phyloP scores from a whole-genome alignment of 257 asterid genomes.

The Paraleonurus japonicus region DNA sequence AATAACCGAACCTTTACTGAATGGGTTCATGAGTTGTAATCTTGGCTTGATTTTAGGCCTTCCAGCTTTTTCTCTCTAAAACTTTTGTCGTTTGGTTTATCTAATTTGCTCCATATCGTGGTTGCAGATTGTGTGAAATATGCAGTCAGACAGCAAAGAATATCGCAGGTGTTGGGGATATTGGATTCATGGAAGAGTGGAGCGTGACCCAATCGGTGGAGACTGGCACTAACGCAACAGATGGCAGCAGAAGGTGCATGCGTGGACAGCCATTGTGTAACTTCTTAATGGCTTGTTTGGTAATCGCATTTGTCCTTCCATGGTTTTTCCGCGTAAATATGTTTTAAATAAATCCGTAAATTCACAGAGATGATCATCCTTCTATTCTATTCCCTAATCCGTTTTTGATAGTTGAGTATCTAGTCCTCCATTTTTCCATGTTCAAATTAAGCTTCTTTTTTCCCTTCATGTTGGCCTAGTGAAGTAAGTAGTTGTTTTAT shows the following conservation, averaged over 20 bases:
- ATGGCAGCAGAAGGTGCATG: conserved; percentile 48
- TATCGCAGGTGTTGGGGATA: conserved; percentile 44
- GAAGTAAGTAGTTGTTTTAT: neutral
- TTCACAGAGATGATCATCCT: neutral
- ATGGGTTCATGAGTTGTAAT: neutral
- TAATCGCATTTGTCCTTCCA: conserved; percentile 67
- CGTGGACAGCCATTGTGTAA: conserved; percentile 66
- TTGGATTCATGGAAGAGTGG: conserved; percentile 70
- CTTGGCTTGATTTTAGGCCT: neutral
- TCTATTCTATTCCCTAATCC: neutral
- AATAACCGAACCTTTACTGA: neutral
- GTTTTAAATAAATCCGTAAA: conserved; percentile 30
- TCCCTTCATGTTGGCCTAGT: neutral
- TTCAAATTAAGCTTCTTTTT: neutral
- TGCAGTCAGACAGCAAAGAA: conserved; percentile 67
- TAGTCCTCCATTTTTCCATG: neutral
- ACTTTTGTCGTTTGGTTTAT: neutral
- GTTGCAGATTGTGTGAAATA: conserved; percentile 76
- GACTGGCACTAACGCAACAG: conserved; percentile 15
- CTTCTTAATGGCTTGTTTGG: conserved; percentile 74
- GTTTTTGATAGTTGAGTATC: neutral
- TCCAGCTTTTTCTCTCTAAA: neutral
- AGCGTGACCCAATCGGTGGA: conserved; percentile 39
- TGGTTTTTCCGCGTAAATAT: conserved; percentile 80
- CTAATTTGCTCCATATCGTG: neutral